phyloP scores from a whole-genome alignment of 768 basidiomycete species.

The Leccinum imitatum region DNA sequence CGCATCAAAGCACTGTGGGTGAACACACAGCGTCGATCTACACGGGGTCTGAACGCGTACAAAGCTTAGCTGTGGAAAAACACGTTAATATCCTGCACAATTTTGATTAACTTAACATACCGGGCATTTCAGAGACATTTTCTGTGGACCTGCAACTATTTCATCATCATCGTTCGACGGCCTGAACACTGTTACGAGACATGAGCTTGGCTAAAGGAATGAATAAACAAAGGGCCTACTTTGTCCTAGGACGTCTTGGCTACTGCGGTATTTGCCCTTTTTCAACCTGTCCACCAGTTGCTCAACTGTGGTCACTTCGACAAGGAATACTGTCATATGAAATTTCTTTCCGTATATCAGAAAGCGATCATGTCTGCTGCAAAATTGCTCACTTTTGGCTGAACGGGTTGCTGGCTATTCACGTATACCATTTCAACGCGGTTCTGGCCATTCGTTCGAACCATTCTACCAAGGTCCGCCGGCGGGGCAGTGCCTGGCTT shows the following conservation, averaged over 20 bases:
- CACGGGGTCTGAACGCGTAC: conserved; percentile 81
- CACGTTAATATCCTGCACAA: neutral
- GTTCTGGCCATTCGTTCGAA: conserved; percentile 49
- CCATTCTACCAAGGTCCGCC: conserved; percentile 55
- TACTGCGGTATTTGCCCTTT: conserved; percentile 62
- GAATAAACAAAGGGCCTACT: conserved; percentile 47
- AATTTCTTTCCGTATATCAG: conserved; percentile 76
- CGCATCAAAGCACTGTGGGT: conserved; percentile 95
- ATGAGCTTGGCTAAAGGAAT: neutral
- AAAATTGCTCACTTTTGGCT: conserved; percentile 57
- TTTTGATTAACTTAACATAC: conserved; percentile 46
- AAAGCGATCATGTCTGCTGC: neutral
- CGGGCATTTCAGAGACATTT: conserved; percentile 91
- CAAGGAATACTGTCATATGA: conserved; percentile 80
- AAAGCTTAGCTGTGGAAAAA: conserved; percentile 65
- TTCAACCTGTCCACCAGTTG: conserved; percentile 69
- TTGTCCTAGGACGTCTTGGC: conserved; percentile 60
- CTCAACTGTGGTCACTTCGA: conserved; percentile 71
- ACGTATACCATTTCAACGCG: conserved; percentile 88
- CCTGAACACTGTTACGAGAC: conserved; percentile 50
- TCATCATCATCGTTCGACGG: conserved; percentile 77
- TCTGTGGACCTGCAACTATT: conserved; percentile 85
- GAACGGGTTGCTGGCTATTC: conserved; percentile 77
- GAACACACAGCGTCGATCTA: conserved; percentile 84
- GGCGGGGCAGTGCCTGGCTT: conserved; percentile 94